Percentiles rank a stretch among this genome's conserved stretches.
Evolutionary conservation across 306 rosid species (phyloP).

Genomic region (Acacia acuminata): DNA sequence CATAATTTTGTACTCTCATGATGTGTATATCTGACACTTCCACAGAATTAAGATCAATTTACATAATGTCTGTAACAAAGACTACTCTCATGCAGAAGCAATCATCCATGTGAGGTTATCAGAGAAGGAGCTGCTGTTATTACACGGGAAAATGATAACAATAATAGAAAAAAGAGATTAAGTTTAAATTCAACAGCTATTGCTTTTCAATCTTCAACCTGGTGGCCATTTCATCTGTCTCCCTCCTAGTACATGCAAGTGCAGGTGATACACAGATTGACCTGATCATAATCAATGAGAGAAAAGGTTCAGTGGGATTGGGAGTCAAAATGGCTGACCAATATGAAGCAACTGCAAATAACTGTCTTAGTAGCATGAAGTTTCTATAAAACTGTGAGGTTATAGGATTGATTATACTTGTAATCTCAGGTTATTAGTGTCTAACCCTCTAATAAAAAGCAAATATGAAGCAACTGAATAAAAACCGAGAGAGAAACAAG

Average conservation of each 20-base stretch:
- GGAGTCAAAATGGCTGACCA: neutral
- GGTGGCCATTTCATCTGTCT: slow-evolving; percentile 91
- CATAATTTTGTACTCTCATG: too few species aligned
- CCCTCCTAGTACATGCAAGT: slow-evolving; percentile 89
- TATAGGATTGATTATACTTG: neutral
- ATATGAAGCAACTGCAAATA: neutral
- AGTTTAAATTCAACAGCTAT: neutral
- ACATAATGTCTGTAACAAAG: neutral
- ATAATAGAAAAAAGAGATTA: neutral
- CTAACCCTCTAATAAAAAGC: too few species aligned
- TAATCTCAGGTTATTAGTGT: neutral
- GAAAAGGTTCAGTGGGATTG: neutral
- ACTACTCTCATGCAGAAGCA: slow-evolving; percentile 7
- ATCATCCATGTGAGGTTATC: neutral
- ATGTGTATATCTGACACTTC: too few species aligned
- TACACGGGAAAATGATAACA: neutral
- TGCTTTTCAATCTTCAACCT: slow-evolving; percentile 52
- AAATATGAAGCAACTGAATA: neutral
- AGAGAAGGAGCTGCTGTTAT: neutral
- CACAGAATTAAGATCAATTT: slow-evolving; percentile 16
- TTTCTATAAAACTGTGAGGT: too few species aligned
- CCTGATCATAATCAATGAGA: slow-evolving; percentile 44
- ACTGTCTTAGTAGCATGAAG: neutral
- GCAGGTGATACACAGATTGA: slow-evolving; percentile 92
- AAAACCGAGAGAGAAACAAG: neutral